These are phyloP conservation scores for Neonectria ditissima DNA, from an alignment of 2,329 filamentous ascomycete species.

Conservation along the genomic window DNA sequence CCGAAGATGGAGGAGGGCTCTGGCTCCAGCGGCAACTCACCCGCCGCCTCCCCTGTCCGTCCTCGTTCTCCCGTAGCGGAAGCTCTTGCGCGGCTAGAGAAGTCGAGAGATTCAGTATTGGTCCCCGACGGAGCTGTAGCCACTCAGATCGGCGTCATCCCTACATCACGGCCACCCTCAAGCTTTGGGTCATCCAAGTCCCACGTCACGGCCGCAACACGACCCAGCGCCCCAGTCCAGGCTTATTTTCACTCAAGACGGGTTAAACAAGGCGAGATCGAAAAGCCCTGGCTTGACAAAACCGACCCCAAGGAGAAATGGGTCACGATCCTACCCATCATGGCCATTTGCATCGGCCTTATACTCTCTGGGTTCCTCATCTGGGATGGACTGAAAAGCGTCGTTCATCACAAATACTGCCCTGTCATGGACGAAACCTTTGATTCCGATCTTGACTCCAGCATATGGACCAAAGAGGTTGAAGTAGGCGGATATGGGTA, in stretches of 20 bases:
- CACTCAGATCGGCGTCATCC: slow-evolving; percentile 50
- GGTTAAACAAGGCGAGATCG: slow-evolving; percentile 77
- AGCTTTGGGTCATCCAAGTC: slow-evolving; percentile 60
- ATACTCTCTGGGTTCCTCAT: slow-evolving; percentile 76
- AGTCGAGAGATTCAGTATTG: slow-evolving; percentile 29
- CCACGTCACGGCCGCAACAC: slow-evolving; percentile 48
- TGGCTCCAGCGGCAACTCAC: not conserved
- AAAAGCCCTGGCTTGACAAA: slow-evolving; percentile 82
- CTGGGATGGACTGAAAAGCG: slow-evolving; percentile 78
- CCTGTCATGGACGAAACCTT: slow-evolving; percentile 76
- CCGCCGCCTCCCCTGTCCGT: not conserved
- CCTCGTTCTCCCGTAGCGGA: not conserved
- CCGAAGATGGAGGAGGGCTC: slow-evolving; percentile 1
- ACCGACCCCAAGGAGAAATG: slow-evolving; percentile 85
- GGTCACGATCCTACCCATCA: slow-evolving; percentile 82
- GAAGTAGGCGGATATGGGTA: slow-evolving; percentile 82
- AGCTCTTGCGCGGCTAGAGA: slow-evolving; percentile 45
- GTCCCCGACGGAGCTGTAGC: not conserved
- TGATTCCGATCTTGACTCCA: slow-evolving; percentile 65
- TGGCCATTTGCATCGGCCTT: slow-evolving; percentile 78
- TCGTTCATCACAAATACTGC: slow-evolving; percentile 81
- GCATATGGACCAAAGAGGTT: slow-evolving; percentile 80
- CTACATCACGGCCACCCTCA: slow-evolving; percentile 59
- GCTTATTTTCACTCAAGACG: slow-evolving; percentile 80
- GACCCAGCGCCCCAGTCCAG: slow-evolving; percentile 52